A percentile compares a stretch with the other conserved stretches of the same genome.
Conservation (phyloP, 441 rosid species). For the Pelargonium fulgidum region DNA sequence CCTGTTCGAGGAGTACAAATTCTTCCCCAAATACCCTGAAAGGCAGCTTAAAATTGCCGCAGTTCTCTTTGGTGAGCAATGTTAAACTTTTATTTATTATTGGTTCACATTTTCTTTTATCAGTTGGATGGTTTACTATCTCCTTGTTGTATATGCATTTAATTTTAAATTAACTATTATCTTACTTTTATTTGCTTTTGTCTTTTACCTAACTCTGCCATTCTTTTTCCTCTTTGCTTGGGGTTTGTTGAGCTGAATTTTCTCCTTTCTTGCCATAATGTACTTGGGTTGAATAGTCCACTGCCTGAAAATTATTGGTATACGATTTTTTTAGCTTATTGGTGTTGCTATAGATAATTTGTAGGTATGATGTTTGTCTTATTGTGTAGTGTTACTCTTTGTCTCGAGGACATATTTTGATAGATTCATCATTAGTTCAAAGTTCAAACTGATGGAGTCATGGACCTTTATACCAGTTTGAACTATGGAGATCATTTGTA, state of each 20-base stretch:
- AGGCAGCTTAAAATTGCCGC: constrained; percentile 92
- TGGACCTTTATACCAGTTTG: background rate
- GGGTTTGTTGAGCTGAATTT: background rate
- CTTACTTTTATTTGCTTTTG: background rate
- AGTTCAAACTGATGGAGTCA: constrained; percentile 3
- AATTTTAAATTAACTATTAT: background rate
- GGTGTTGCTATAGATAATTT: background rate
- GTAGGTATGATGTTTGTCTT: background rate
- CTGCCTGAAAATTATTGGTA: constrained; percentile 3
- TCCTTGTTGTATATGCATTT: background rate
- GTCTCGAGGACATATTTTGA: background rate
- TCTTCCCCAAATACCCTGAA: constrained; percentile 96
- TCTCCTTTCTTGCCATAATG: background rate
- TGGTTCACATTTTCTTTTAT: background rate
- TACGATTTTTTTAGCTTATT: background rate
- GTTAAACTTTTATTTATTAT: background rate
- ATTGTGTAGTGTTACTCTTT: background rate
- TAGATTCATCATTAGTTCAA: constrained; percentile 1
- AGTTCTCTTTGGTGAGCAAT: constrained; percentile 76
- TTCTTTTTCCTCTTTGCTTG: background rate
- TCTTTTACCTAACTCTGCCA: background rate
- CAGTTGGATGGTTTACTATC: background rate
- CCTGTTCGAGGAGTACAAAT: constrained; percentile 91
- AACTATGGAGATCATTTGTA: background rate
- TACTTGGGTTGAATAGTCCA: background rate